phyloP scores from a whole-genome alignment of 2,329 filamentous ascomycete genomes.

The Mycosphaerelloides madeirae region DNA sequence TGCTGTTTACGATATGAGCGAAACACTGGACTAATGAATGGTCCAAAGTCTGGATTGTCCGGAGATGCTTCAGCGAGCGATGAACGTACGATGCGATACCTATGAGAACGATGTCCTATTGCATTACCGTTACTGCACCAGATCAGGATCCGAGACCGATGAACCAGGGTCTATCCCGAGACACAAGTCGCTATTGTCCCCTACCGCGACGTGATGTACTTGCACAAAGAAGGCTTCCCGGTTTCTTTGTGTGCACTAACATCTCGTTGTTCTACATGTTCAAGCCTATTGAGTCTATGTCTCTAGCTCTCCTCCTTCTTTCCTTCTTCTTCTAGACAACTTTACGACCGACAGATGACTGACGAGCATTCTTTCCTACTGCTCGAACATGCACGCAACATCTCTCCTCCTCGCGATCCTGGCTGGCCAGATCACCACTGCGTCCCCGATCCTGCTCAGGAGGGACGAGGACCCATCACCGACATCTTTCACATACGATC shows the following conservation, averaged over 20 bases:
- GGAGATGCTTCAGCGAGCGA: background rate
- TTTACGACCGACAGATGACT: background rate
- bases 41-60: background rate
- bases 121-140: too few relatives aligned
- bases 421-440: slow-evolving; percentile 10
- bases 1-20: background rate
- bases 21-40: background rate
- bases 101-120: background rate
- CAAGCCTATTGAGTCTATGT: too few relatives aligned
- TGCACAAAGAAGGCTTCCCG: background rate
- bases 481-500: slow-evolving; percentile 1
- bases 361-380: background rate
- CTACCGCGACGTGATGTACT: background rate
- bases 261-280: background rate
- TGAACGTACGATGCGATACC: background rate
- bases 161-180: background rate
- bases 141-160: background rate
- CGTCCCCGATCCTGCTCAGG: background rate
- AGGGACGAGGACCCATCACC: background rate
- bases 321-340: background rate
- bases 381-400: slow-evolving; percentile 1
- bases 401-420: slow-evolving; percentile 6
- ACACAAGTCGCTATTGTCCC: background rate
- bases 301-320: background rate
- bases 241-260: slow-evolving; percentile 3